Evolutionary conservation across 805 yeast species (phyloP).

Genomic region (Candida dendrica): DNA sequence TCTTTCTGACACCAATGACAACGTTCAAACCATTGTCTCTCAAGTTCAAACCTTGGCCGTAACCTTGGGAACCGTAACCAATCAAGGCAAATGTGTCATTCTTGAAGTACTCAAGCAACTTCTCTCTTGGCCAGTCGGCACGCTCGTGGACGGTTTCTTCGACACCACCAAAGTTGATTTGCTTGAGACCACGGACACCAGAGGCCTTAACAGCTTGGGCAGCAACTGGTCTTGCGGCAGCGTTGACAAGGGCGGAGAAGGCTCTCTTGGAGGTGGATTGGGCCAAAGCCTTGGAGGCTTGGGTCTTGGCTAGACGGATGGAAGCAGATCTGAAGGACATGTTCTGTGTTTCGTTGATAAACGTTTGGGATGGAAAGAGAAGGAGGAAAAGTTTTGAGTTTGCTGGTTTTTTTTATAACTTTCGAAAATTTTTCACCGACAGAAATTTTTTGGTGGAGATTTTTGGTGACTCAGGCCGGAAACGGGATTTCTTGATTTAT

Average conservation of each 20-base stretch:
- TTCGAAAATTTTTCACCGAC: too few relatives aligned
- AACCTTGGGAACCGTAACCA: constrained; percentile 99
- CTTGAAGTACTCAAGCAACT: constrained; percentile 93
- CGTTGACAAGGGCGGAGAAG: constrained; percentile 40
- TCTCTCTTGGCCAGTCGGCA: constrained; percentile 99
- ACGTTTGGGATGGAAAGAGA: too few relatives aligned
- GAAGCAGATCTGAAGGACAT: constrained; percentile 40
- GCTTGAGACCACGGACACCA: constrained; percentile 85
- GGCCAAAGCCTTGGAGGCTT: constrained; percentile 31
- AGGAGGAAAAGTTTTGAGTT: too few relatives aligned
- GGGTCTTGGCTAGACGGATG: constrained; percentile 41
- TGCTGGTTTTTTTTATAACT: too few relatives aligned
- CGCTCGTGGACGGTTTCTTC: constrained; percentile 97
- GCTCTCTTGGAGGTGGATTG: constrained; percentile 46
- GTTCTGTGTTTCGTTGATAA: background rate
- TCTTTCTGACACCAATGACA: constrained; percentile 95
- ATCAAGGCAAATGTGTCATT: constrained; percentile 94
- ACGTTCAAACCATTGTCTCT: constrained; percentile 98
- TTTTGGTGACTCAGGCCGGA: too few relatives aligned
- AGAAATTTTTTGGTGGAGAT: too few relatives aligned
- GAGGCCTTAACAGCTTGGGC: constrained; percentile 42
- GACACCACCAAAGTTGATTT: constrained; percentile 94
- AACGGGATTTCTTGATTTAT: too few relatives aligned
- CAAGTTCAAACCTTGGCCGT: constrained; percentile 99
- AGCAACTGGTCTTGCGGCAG: constrained; percentile 46